Evolutionary conservation across 768 basidiomycete species (phyloP).

Genomic region (Brasilioporus rufonigricans): DNA sequence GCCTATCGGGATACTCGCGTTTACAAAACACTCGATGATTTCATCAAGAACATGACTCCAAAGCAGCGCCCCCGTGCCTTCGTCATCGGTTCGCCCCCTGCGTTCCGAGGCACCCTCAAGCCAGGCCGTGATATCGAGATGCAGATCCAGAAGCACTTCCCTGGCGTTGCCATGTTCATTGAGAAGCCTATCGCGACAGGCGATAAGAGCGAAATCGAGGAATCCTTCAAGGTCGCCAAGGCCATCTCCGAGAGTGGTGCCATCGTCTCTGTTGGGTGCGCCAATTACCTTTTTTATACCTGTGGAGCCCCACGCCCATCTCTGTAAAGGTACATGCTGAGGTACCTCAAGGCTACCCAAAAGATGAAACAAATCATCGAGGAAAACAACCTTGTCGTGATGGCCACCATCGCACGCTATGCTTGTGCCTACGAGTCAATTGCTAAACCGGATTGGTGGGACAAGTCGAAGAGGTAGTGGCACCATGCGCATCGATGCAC

Average conservation of each 20-base stretch:
- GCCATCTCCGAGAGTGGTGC: conserved; percentile 66
- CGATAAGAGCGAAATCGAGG: conserved; percentile 59
- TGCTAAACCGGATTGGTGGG: conserved; percentile 89
- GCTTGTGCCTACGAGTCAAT: conserved; percentile 83
- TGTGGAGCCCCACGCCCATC: background rate
- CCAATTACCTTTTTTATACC: conserved; percentile 1
- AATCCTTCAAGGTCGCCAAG: conserved; percentile 71
- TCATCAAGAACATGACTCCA: conserved; percentile 64
- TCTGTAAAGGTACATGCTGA: conserved; percentile 76
- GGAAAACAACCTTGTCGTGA: conserved; percentile 91
- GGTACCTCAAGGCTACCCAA: conserved; percentile 91
- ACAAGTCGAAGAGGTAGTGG: conserved; percentile 82
- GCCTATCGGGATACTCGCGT: conserved; percentile 89
- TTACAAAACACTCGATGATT: conserved; percentile 85
- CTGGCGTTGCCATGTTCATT: conserved; percentile 84
- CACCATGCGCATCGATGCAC: conserved; percentile 1
- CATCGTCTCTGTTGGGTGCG: conserved; percentile 87
- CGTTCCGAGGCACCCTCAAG: conserved; percentile 79
- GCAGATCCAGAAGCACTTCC: conserved; percentile 84
- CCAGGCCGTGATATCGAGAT: conserved; percentile 83
- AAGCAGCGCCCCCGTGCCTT: conserved; percentile 74
- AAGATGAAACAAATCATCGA: conserved; percentile 96
- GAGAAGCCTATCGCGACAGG: conserved; percentile 94
- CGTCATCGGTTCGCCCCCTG: conserved; percentile 90
- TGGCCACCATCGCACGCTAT: conserved; percentile 95